A percentile compares a stretch with the other conserved stretches of the same genome.
phyloP scores from a whole-genome alignment of 495 filamentous ascomycete genomes.

The Daldinia concentrica region DNA sequence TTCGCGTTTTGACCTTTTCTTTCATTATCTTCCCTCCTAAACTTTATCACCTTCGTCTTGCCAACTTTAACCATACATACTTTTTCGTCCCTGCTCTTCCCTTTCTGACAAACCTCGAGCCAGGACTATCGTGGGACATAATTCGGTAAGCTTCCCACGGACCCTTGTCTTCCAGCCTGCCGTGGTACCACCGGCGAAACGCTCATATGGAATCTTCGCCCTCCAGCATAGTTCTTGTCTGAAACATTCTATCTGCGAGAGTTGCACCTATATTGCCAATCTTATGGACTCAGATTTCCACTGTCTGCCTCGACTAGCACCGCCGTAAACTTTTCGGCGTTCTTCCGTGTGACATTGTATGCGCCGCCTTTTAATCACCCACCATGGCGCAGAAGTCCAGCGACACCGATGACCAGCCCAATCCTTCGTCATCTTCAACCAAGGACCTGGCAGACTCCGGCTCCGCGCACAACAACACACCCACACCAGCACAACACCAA shows the following conservation, averaged over 20 bases:
- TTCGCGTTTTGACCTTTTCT: conserved; percentile 16
- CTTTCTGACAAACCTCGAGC: conserved; percentile 24
- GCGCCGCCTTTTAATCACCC: conserved; percentile 47
- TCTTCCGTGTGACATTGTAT: conserved; percentile 48
- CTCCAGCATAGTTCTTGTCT: conserved; percentile 35
- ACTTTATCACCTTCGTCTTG: not conserved
- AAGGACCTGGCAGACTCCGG: conserved; percentile 43
- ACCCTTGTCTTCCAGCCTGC: conserved; percentile 39
- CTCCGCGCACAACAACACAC: conserved; percentile 43
- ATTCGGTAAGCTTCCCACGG: conserved; percentile 41
- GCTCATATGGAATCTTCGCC: conserved; percentile 37
- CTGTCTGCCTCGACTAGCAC: conserved; percentile 34
- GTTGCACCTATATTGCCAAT: conserved; percentile 39
- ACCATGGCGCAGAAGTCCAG: conserved; percentile 50
- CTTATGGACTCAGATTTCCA: conserved; percentile 44
- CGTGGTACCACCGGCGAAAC: conserved; percentile 44
- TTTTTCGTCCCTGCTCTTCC: conserved; percentile 18
- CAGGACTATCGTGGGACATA: conserved; percentile 39
- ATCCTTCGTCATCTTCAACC: conserved; percentile 49
- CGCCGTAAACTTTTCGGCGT: conserved; percentile 46
- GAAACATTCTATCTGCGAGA: conserved; percentile 41
- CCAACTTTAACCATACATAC: conserved; percentile 16
- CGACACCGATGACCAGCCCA: conserved; percentile 48
- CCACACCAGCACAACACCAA: conserved; percentile 35
- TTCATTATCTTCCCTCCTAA: conserved; percentile 12